phyloP scores from a whole-genome alignment of 768 basidiomycete genomes.

The Trametes maxima region DNA sequence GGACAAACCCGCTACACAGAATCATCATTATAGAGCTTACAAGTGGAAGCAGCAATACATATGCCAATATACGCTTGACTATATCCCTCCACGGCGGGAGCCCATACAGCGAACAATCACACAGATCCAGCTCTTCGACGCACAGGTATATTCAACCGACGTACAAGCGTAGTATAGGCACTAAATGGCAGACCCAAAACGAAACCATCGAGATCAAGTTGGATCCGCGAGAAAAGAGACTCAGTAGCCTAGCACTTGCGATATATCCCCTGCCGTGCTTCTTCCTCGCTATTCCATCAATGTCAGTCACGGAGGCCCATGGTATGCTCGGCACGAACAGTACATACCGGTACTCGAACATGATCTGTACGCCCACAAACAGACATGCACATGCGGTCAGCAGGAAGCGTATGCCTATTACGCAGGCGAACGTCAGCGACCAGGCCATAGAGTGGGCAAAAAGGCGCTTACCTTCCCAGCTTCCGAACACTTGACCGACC shows the following conservation, averaged over 20 bases:
- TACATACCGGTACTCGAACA: slow-evolving; percentile 93
- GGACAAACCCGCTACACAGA: too few species aligned
- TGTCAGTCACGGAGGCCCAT: too few species aligned
- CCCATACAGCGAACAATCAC: too few species aligned
- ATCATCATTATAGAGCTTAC: not conserved
- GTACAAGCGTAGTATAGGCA: too few species aligned
- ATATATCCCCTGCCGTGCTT: slow-evolving; percentile 32
- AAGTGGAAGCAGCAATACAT: too few species aligned
- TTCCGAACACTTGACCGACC: slow-evolving; percentile 59
- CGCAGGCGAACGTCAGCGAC: not conserved
- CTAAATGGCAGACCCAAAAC: too few species aligned
- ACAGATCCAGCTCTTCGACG: too few species aligned
- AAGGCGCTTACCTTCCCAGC: slow-evolving; percentile 56
- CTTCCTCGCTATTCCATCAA: slow-evolving; percentile 33
- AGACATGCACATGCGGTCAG: slow-evolving; percentile 58
- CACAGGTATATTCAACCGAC: too few species aligned
- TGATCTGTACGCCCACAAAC: slow-evolving; percentile 84
- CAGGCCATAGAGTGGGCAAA: not conserved
- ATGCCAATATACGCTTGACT: too few species aligned
- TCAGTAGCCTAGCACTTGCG: slow-evolving; percentile 26
- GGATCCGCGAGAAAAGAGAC: too few species aligned
- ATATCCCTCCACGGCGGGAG: too few species aligned
- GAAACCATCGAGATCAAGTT: too few species aligned
- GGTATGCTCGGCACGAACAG: not conserved
- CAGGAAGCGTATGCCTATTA: slow-evolving; percentile 67